Evolutionary conservation across 2,329 filamentous ascomycete species (phyloP).

Genomic region (Ciborinia camelliae): DNA sequence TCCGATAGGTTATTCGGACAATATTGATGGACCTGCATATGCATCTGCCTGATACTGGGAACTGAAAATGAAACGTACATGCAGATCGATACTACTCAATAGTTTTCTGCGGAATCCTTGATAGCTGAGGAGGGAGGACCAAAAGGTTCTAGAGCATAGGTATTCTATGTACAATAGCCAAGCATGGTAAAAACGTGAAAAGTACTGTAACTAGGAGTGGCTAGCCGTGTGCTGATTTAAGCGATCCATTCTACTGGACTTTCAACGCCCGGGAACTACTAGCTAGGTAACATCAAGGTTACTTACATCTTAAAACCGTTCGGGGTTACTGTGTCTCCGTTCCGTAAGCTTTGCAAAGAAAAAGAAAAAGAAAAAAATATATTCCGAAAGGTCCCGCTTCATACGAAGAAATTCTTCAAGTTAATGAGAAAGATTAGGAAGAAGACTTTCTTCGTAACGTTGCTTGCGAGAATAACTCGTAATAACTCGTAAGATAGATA

Average conservation of each 20-base stretch:
- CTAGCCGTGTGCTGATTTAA: slow-evolving; percentile 7
- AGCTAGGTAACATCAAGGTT: slow-evolving; percentile 2
- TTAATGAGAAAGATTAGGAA: not conserved
- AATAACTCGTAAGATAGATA: slow-evolving; percentile 2
- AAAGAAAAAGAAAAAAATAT: not conserved
- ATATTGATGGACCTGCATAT: slow-evolving; percentile 13
- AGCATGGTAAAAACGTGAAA: not conserved
- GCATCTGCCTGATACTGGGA: not conserved
- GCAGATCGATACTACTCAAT: slow-evolving; percentile 10
- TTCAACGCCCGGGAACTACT: no score
- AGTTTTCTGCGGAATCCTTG: not conserved
- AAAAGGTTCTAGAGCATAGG: not conserved
- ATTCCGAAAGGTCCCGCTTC: not conserved
- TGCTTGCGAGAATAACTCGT: slow-evolving; percentile 2
- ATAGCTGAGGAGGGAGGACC: not conserved
- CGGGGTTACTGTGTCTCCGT: not conserved
- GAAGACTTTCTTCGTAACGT: slow-evolving; percentile 1
- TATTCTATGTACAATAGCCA: not conserved
- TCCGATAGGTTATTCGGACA: slow-evolving; percentile 4
- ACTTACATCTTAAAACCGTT: slow-evolving; percentile 5
- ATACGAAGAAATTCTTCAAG: not conserved
- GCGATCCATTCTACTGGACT: slow-evolving; percentile 6
- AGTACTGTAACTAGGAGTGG: not conserved
- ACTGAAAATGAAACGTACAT: slow-evolving; percentile 10
- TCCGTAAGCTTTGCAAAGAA: slow-evolving; percentile 7